Evolutionary conservation across 108 stramenopile species (phyloP).

Genomic region (Hondaea fermentalgiana): DNA sequence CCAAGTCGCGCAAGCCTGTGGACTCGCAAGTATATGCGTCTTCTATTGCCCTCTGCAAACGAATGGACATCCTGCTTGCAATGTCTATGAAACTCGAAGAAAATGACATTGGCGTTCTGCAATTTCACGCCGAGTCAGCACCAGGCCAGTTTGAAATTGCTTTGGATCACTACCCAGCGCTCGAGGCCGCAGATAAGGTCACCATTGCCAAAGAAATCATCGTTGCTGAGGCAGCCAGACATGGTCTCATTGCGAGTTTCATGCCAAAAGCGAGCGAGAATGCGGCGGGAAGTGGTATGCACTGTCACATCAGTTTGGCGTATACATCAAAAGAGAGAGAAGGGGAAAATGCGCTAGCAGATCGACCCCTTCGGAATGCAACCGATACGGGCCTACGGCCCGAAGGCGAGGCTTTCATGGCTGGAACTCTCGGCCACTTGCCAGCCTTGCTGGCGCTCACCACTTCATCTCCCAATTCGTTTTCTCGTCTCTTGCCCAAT

Average conservation of each 20-base stretch:
- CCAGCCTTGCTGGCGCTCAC: background rate
- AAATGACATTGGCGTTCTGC: background rate
- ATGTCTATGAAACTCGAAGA: background rate
- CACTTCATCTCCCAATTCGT: background rate
- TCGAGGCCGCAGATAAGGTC: background rate
- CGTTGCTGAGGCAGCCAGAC: background rate
- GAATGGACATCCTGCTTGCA: background rate
- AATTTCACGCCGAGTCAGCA: background rate
- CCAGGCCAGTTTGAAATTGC: constrained; percentile 8
- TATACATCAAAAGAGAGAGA: background rate
- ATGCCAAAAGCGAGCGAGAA: background rate
- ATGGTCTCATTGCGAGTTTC: background rate
- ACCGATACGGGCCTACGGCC: background rate
- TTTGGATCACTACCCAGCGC: background rate
- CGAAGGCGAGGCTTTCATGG: background rate
- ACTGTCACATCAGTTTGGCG: background rate
- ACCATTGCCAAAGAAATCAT: background rate
- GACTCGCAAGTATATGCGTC: background rate
- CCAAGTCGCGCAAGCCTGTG: background rate
- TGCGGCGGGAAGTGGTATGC: background rate
- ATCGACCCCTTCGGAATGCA: background rate
- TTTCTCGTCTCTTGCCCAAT: background rate
- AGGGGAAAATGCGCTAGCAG: background rate
- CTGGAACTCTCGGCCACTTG: background rate
- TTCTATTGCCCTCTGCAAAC: background rate